These are phyloP conservation scores for Chalciporus piperatus DNA, from an alignment of 768 basidiomycete species.

Conservation along the genomic window DNA sequence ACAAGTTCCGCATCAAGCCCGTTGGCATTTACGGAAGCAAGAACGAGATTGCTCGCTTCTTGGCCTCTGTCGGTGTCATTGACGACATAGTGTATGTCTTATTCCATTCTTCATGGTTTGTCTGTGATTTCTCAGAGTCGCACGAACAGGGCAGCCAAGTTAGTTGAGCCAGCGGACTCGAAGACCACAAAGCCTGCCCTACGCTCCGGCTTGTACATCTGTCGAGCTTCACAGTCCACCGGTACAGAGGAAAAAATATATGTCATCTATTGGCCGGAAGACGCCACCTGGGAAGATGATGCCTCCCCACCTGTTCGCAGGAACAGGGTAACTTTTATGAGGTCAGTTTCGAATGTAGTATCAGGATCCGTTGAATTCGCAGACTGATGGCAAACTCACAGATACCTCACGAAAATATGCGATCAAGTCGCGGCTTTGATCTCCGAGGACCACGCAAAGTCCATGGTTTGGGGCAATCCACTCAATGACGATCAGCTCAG, in stretches of 20 bases:
- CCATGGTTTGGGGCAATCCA: constrained; percentile 44
- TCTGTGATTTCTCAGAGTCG: not conserved
- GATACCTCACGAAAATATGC: constrained; percentile 57
- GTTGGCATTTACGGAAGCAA: constrained; percentile 58
- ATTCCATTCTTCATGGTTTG: not conserved
- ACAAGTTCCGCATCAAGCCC: constrained; percentile 43
- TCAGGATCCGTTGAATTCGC: not conserved
- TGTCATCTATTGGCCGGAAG: constrained; percentile 62
- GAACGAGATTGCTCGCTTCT: constrained; percentile 45
- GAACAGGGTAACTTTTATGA: constrained; percentile 60
- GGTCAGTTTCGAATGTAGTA: constrained; percentile 13
- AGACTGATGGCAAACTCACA: constrained; percentile 15
- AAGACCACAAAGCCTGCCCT: constrained; percentile 25
- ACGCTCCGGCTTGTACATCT: constrained; percentile 51
- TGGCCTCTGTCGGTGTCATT: constrained; percentile 38
- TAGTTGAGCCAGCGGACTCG: constrained; percentile 5
- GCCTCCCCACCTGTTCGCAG: constrained; percentile 44
- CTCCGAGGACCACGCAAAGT: constrained; percentile 43
- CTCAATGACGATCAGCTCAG: constrained; percentile 21
- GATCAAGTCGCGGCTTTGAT: constrained; percentile 53
- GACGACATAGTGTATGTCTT: constrained; percentile 39
- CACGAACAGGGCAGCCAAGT: constrained; percentile 10
- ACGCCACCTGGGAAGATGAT: constrained; percentile 54
- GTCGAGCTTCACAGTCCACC: constrained; percentile 19
- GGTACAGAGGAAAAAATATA: constrained; percentile 31